A percentile compares a stretch with the other conserved stretches of the same genome.
Conservation (phyloP, 345 rosid genomes). For the Cardamine resedifolia region DNA sequence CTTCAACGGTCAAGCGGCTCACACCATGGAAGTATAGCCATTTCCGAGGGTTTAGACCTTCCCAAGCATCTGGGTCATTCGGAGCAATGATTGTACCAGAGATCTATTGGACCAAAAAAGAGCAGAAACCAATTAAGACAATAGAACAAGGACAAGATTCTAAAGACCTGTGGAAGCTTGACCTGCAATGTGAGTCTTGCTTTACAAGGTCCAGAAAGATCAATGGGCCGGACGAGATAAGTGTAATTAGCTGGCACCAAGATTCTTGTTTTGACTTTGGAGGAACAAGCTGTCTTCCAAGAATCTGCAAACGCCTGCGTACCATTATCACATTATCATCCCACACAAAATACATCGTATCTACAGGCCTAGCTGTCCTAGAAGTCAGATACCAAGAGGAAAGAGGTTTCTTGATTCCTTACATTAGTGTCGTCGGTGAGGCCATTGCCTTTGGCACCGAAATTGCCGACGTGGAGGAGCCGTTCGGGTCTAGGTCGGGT, state of each 20-base stretch:
- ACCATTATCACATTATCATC: slow-evolving; percentile 16
- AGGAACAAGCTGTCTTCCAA: slow-evolving; percentile 81
- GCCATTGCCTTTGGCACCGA: slow-evolving; percentile 82
- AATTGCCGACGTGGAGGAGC: slow-evolving; percentile 51
- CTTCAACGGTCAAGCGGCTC: slow-evolving; percentile 70
- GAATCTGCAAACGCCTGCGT: slow-evolving; percentile 66
- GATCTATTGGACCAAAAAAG: slow-evolving; percentile 44
- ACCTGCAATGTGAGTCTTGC: slow-evolving; percentile 63
- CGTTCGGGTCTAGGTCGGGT: slow-evolving; percentile 53
- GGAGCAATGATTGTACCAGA: slow-evolving; percentile 81
- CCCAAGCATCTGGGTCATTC: slow-evolving; percentile 68
- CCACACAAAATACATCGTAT: background rate
- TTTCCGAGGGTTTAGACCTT: slow-evolving; percentile 63
- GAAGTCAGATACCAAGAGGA: background rate
- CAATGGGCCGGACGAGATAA: slow-evolving; percentile 59
- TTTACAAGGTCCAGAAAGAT: slow-evolving; percentile 74
- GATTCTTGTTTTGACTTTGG: slow-evolving; percentile 45
- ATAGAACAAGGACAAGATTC: background rate
- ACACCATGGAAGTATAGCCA: slow-evolving; percentile 80
- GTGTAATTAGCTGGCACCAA: slow-evolving; percentile 55
- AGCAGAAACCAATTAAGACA: background rate
- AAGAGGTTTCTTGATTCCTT: background rate
- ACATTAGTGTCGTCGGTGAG: slow-evolving; percentile 68
- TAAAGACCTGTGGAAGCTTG: background rate
- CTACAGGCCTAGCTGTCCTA: background rate